Evolutionary conservation across 345 rosid genomes (phyloP).

Genomic region (Hypericum androsaemum): DNA sequence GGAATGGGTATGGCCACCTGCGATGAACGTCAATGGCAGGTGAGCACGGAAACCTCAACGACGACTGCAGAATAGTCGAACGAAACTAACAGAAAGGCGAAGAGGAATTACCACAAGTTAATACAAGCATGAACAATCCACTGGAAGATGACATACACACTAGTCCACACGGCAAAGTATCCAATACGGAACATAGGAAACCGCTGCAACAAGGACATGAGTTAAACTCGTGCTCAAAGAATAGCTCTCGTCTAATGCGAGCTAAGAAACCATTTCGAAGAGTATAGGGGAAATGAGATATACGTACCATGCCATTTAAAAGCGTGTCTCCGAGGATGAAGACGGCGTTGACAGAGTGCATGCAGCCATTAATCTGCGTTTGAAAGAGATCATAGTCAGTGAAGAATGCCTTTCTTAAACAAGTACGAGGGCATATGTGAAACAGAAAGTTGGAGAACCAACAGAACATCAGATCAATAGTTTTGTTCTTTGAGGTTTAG

Average conservation of each 20-base stretch:
- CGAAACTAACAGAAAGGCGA: background rate
- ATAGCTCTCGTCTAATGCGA: background rate
- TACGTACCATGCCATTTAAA: slow-evolving; percentile 66
- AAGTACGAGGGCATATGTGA: background rate
- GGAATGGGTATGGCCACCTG: slow-evolving; percentile 98
- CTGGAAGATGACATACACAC: slow-evolving; percentile 59
- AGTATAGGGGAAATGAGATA: background rate
- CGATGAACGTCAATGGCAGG: background rate
- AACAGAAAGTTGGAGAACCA: slow-evolving; percentile 2
- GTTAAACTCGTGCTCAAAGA: background rate
- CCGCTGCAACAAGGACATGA: slow-evolving; percentile 36
- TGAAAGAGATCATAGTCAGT: slow-evolving; percentile 8
- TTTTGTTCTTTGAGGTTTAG: too few relatives aligned
- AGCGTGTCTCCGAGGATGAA: slow-evolving; percentile 68
- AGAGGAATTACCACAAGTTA: slow-evolving; percentile 50
- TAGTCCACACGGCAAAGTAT: slow-evolving; percentile 69
- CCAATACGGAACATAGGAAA: slow-evolving; percentile 76
- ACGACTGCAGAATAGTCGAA: background rate
- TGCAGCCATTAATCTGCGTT: slow-evolving; percentile 56
- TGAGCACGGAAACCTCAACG: too few relatives aligned
- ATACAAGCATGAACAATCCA: slow-evolving; percentile 85
- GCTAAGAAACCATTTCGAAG: background rate
- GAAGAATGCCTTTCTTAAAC: too few relatives aligned
- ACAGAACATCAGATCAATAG: background rate
- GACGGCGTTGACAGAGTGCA: slow-evolving; percentile 78